Base-by-base conservation (phyloP, 306 rosid genomes). In the Acmispon strigosus region DNA sequence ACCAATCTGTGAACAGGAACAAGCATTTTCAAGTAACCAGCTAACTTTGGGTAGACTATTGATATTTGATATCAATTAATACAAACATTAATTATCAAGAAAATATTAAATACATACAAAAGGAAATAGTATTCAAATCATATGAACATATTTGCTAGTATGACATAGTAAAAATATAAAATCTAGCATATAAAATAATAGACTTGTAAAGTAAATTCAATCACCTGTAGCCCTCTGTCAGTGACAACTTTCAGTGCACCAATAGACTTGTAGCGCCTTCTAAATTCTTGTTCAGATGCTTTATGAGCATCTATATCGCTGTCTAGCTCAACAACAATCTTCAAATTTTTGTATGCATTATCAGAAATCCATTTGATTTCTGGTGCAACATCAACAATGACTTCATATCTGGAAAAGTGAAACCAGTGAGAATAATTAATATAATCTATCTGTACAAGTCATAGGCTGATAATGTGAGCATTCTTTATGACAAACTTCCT, bases 181-280 rank as follows among this genome's bases (percentile, higher is more conserved):
- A 63, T 11, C 13, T 51, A 61, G 53, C 19, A 50, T 10, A 19
- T 6, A 41, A 15, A 67, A 29, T 27, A 27, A 3, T 27, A 3
- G 32, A 27, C 32, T 32, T n/a, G 37, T 19, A 70, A 54, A 17
- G 64, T 53, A 57, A 80, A 34, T 53, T 68, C 24, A 69, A 75
- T 81, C 80, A 90, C 98, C 98, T 90, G 97, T 65, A 93, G 83
- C 65, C 92, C 97, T 83, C 98, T 83, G 66, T 86, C 90, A 24
- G 82, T 84, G 47, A 90, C 94, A 79, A 93, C 85, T 81, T 87
- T 91, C 59, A 93, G 50, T 45, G 72, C 10, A 72, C 98, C 89
- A 18, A 82, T 78, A 76, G 96, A 84, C 77, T 93, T 90, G 76
- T 84, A 87, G 45, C 94, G 94, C 62, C 94, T 84, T 69, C 60